Evolutionary conservation across 805 yeast species (phyloP), one percentile per base, ranked within the genome.

Genomic region (Lipomyces mesembrius): DNA sequence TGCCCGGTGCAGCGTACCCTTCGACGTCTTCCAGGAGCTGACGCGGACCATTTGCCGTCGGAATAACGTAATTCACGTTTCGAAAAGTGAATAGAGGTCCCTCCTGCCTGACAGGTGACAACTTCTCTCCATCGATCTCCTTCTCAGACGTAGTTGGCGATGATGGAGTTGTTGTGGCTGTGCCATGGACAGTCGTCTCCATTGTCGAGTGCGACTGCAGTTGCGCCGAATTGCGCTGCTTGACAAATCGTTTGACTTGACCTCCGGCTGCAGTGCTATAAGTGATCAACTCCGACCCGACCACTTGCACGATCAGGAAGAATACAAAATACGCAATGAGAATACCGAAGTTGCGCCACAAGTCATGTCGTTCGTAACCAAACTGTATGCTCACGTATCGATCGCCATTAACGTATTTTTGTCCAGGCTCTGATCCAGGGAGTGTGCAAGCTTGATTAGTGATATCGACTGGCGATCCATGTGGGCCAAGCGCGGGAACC

Each of bases 1-100:
- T 87, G 70, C 90, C 90, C 6, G 90, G 90, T 71, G 86, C 86
- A 49, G 87, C 89, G 88, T 88, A 87, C 62, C 90, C 91, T 74
- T 86, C 88, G 64, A 87, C 87, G 67, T 83, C 81, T 66, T 80
- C 79, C 74, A 87, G 77, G 66, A 87, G 85, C 71, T 84, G 81
- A 74, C 88, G 80, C 35, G 63, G 52, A 37, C 66, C 72, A 12
- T 69, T 67, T 12, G 72, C 52, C 60, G 63, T 58, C 12, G 72
- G 71, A 46, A 75, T 65, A 17, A 58, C 59, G 58, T 74, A 75
- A 35, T 67, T 67, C 37, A 75, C 57, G 34, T 59, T 20, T 22
- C 43, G 29, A 29, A 59, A 59, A 22, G 46, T 29, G 62, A 59
- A 59, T 35, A 84, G 34, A 12, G 55, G 9, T 25, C 55, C 55